Evolutionary conservation across 129 eudicot species (phyloP).

Genomic region (Flaveria linearis): DNA sequence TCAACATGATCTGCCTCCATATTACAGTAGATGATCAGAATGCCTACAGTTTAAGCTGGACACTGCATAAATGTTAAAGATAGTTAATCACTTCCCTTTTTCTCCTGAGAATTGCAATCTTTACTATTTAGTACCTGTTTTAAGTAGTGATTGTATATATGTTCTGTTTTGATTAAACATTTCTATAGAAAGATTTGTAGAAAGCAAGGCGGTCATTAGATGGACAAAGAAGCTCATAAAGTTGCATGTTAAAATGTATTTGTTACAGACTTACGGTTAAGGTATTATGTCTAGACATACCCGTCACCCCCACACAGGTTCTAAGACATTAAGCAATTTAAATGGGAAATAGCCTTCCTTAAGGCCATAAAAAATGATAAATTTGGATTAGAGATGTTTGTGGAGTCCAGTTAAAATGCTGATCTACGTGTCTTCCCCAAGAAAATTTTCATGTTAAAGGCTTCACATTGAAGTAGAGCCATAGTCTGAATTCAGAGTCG

Average conservation of each 20-base stretch:
- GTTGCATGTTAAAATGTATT: conserved; percentile 1
- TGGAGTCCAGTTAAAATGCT: neutral
- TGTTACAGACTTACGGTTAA: neutral
- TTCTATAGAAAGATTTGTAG: no score
- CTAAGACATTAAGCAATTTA: neutral
- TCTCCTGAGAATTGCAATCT: neutral
- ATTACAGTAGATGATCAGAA: conserved; percentile 2
- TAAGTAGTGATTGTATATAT: neutral
- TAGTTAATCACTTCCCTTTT: neutral
- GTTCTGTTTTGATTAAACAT: neutral
- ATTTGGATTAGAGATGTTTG: neutral
- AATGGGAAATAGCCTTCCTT: neutral
- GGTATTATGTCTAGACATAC: neutral
- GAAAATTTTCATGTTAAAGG: neutral
- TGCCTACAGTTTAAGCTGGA: neutral
- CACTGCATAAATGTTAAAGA: neutral
- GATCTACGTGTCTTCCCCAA: no score
- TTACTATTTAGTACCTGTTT: neutral
- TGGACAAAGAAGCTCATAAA: neutral
- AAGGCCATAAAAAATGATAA: neutral
- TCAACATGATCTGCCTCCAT: conserved; percentile 3
- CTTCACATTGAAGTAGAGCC: conserved; percentile 12
- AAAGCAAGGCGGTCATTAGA: no score
- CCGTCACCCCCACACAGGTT: conserved; percentile 1
- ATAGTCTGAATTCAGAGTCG: neutral